phyloP scores from a whole-genome alignment of 352 stramenopile species.

The Phytophthora sp. region DNA sequence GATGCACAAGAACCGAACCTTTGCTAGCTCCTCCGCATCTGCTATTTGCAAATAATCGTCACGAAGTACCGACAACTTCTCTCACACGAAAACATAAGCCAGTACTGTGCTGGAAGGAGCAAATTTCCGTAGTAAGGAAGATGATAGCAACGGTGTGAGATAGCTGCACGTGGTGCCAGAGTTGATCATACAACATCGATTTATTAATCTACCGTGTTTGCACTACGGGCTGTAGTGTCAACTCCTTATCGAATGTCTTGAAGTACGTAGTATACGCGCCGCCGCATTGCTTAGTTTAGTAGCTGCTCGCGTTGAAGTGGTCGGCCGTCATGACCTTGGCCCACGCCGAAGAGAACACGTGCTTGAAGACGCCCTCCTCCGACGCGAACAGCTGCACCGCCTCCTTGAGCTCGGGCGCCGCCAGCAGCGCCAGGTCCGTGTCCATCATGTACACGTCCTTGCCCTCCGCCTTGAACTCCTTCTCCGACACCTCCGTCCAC shows the following conservation, averaged over 20 bases:
- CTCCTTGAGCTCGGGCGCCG: slow-evolving; percentile 20
- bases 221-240: not conserved
- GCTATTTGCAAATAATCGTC: too few relatives aligned
- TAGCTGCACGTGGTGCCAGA: too few relatives aligned
- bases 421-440: slow-evolving; percentile 23
- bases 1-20: too few relatives aligned
- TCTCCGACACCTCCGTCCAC: slow-evolving; percentile 25
- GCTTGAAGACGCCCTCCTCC: slow-evolving; percentile 15
- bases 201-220: slow-evolving; percentile 25
- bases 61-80: too few relatives aligned
- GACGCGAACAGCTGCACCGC: slow-evolving; percentile 20
- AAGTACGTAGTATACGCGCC: not conserved
- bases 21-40: too few relatives aligned
- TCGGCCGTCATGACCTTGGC: slow-evolving; percentile 24
- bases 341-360: slow-evolving; percentile 19
- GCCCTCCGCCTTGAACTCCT: slow-evolving; percentile 23
- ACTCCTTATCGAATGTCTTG: slow-evolving; percentile 3
- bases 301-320: slow-evolving; percentile 13
- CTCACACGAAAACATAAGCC: too few relatives aligned
- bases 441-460: slow-evolving; percentile 28
- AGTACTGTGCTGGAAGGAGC: too few relatives aligned
- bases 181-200: slow-evolving; percentile 19
- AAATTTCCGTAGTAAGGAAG: too few relatives aligned
- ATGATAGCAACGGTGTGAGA: too few relatives aligned
- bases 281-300: slow-evolving; percentile 6